Base-by-base conservation (phyloP, 2,329 filamentous ascomycete genomes). In the Sporothrix curviconia region DNA sequence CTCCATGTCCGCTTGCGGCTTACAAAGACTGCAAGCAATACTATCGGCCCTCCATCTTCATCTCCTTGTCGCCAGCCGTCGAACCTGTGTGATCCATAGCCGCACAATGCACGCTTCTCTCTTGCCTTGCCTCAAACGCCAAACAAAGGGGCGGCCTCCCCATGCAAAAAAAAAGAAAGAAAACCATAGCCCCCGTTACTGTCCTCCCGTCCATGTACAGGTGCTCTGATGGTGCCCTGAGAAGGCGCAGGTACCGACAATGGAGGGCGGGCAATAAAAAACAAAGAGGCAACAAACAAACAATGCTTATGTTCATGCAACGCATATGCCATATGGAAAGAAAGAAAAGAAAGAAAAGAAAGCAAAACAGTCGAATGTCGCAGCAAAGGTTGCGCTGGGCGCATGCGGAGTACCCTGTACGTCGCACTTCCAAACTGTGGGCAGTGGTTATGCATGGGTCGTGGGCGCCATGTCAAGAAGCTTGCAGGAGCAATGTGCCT, bases 401-500 rank as follows among this genome's bases (percentile, higher is more conserved):
- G 14, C 22, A 28, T 19, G 14, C 15, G 15, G 15, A 30, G n/a
- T 24, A 32, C 7, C 12, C 12, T 8, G 28, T 40, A 8, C 34
- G 40, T 32, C 42, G 15, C 28, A 56, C 39, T 6, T 17, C 15
- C 17, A 34, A 14, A 36, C 25, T 3, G 12, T 19, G 12, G 14
- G 9, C 19, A 28, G 30, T 15, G 17, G 24, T 61, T 57, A 64
- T 25, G 61, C 62, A 57, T 64, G 62, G 15, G 59, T 62, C 9
- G 55, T 63, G 2, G 62, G 61, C 1, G 42, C 53, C 56, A 62
- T 60, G 28, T 46, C 25, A 57, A 63, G 65, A 25, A 67, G 67
- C 61, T 71, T 69, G 58, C 72, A 62, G 25, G 62, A 65, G 44
- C 70, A 69, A 57, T 71, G 74, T 40, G 77, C 75, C 68, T 83